Evolutionary conservation across 345 rosid species (phyloP).

Genomic region (Rubroshorea leprosula): DNA sequence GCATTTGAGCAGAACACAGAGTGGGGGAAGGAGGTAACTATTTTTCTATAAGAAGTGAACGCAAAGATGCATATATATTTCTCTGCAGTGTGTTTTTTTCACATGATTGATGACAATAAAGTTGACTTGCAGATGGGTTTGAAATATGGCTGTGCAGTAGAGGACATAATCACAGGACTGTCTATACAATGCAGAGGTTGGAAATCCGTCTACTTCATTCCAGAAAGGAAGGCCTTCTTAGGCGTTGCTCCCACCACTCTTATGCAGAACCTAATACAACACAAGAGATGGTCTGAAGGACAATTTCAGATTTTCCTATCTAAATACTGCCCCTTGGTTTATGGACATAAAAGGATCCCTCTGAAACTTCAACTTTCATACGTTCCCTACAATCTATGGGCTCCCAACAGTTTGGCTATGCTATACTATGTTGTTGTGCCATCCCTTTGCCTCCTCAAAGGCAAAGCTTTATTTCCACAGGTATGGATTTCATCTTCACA

Average conservation of each 20-base stretch:
- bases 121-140: conserved; percentile 49
- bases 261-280: conserved; percentile 13
- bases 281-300: conserved; percentile 39
- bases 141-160: conserved; percentile 35
- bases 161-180: conserved; percentile 37
- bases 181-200: conserved; percentile 37
- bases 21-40: too few relatives aligned
- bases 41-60: too few relatives aligned
- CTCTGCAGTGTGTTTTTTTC: too few relatives aligned
- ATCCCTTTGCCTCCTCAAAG: conserved; percentile 31
- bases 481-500: too few relatives aligned
- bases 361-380: conserved; percentile 26
- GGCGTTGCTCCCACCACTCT: conserved; percentile 34
- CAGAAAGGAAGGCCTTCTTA: conserved; percentile 29
- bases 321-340: conserved; percentile 25
- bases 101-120: too few relatives aligned
- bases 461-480: conserved; percentile 37
- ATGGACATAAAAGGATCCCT: conserved; percentile 26
- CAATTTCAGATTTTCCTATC: conserved; percentile 33
- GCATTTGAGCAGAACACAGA: too few relatives aligned
- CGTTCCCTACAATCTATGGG: conserved; percentile 25
- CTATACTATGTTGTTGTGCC: conserved; percentile 34
- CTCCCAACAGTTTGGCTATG: conserved; percentile 23
- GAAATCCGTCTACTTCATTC: conserved; percentile 30
- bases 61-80: too few relatives aligned